phyloP scores from a whole-genome alignment of 2,329 filamentous ascomycete genomes.

The Claviceps africana region DNA sequence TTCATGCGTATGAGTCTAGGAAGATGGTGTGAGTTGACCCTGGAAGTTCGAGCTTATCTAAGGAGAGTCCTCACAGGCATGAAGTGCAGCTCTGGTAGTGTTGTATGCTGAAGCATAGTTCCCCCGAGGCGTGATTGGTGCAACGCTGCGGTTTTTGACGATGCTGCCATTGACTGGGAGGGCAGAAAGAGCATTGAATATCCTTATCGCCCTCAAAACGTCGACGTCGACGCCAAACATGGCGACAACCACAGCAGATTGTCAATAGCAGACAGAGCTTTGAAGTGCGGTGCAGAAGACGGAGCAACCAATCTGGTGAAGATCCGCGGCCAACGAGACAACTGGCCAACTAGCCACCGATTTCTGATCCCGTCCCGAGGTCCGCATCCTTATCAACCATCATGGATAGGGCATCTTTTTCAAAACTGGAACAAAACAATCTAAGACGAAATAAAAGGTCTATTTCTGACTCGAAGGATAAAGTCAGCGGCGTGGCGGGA shows the following conservation, averaged over 20 bases:
- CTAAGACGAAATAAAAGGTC: no score
- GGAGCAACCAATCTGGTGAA: conserved; percentile 13
- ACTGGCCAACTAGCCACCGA: conserved; percentile 14
- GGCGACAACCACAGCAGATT: conserved; percentile 18
- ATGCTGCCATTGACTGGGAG: conserved; percentile 11
- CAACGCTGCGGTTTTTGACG: conserved; percentile 14
- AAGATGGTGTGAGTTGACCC: conserved; percentile 3
- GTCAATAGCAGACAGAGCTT: conserved; percentile 7
- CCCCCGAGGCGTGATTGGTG: conserved; percentile 10
- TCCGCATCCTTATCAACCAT: neutral
- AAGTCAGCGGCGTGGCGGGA: no score
- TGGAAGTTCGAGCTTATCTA: conserved; percentile 13
- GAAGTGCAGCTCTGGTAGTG: conserved; percentile 12
- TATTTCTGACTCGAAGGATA: no score
- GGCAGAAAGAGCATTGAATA: conserved; percentile 10
- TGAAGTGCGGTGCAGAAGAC: conserved; percentile 21
- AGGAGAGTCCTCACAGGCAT: conserved; percentile 10
- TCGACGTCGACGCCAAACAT: conserved; percentile 30
- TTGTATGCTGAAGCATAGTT: conserved; percentile 12
- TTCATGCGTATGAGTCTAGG: neutral
- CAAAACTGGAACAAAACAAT: no score
- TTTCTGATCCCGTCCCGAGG: conserved; percentile 4
- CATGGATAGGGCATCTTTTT: neutral
- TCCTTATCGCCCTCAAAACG: conserved; percentile 12
- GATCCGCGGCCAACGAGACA: conserved; percentile 11